Evolutionary conservation across 306 rosid genomes (phyloP).

Genomic region (Styphnolobium japonicum): DNA sequence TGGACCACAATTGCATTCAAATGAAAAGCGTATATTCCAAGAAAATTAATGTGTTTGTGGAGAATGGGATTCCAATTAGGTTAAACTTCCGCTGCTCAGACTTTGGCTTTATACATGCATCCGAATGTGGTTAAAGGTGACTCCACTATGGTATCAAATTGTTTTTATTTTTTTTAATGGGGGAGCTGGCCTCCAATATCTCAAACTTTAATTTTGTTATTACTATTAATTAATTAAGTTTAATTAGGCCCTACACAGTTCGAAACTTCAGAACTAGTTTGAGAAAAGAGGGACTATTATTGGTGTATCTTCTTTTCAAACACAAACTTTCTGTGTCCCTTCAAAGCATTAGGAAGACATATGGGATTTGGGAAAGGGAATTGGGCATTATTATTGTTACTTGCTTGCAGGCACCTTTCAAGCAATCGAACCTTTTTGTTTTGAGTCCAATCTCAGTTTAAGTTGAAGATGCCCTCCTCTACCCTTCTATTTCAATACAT

Average conservation of each 20-base stretch:
- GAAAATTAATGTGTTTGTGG: slow-evolving; percentile 42
- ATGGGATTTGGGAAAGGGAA: slow-evolving; percentile 29
- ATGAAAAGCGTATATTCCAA: slow-evolving; percentile 25
- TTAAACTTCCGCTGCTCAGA: slow-evolving; percentile 27
- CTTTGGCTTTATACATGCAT: slow-evolving; percentile 33
- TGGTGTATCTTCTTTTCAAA: neutral
- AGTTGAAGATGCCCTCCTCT: neutral
- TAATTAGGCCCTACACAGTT: slow-evolving; percentile 25
- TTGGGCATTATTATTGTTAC: slow-evolving; percentile 24
- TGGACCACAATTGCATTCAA: slow-evolving; percentile 26
- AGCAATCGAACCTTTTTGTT: neutral
- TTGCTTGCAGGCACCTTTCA: neutral
- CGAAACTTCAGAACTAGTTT: neutral
- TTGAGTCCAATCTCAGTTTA: neutral
- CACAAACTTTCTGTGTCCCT: slow-evolving; percentile 34
- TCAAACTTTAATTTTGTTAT: no score
- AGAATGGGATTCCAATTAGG: slow-evolving; percentile 63
- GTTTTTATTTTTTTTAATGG: neutral
- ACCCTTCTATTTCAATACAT: slow-evolving; percentile 10
- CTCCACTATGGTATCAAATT: slow-evolving; percentile 24
- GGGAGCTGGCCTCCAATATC: slow-evolving; percentile 3
- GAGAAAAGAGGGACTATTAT: neutral
- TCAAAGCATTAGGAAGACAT: slow-evolving; percentile 45
- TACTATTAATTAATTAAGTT: neutral
- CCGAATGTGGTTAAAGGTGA: slow-evolving; percentile 20